Conservation (phyloP, 306 rosid genomes). For the Sphenostylis stenocarpa region DNA sequence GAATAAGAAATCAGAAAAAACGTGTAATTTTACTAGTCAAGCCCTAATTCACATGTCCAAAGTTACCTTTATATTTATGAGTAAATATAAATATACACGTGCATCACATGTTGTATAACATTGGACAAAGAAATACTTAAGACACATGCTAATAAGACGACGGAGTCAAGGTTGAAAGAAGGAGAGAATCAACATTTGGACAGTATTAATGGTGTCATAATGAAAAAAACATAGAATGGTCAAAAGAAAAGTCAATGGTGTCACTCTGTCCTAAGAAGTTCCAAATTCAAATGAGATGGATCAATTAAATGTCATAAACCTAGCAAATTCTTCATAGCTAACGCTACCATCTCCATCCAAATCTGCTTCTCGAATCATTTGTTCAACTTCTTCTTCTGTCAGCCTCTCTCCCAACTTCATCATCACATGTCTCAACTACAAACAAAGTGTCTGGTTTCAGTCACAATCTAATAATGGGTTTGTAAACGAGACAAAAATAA, state of each 20-base stretch:
- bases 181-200: neutral
- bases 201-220: neutral
- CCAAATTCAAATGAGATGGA: neutral
- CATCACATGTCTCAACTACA: slow-evolving; percentile 66
- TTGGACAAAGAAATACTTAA: neutral
- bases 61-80: neutral
- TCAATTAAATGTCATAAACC: slow-evolving; percentile 45
- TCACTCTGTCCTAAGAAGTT: neutral
- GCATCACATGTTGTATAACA: neutral
- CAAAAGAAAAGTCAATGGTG: slow-evolving; percentile 4
- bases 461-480: neutral
- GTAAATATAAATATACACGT: neutral
- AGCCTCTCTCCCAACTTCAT: slow-evolving; percentile 69
- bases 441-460: neutral
- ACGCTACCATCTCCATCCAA: slow-evolving; percentile 78
- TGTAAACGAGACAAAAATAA: no score
- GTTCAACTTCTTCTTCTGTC: slow-evolving; percentile 70
- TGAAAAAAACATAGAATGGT: neutral
- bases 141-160: neutral
- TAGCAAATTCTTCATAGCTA: slow-evolving; percentile 71
- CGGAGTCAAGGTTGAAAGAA: neutral
- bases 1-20: neutral
- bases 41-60: neutral
- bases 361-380: slow-evolving; percentile 81
- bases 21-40: neutral